Evolutionary conservation across 371 early-diverging fungal genomes (phyloP).

Genomic region (Spraguea lophii): DNA sequence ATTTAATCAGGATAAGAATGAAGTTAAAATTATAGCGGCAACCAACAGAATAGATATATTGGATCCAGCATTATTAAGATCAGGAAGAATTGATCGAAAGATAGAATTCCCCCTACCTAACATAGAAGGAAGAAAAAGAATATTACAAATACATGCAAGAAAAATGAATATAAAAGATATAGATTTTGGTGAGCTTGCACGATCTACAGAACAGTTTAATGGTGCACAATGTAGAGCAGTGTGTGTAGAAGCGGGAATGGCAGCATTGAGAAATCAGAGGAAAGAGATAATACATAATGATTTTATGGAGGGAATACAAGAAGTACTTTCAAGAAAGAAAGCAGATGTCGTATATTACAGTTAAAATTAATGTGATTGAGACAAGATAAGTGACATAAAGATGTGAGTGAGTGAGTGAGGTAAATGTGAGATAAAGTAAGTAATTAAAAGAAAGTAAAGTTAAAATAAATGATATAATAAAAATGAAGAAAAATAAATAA

Average conservation of each 20-base stretch:
- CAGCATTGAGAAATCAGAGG: conserved; percentile 74
- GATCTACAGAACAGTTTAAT: conserved; percentile 93
- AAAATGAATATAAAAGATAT: conserved; percentile 91
- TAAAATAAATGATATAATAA: too few relatives aligned
- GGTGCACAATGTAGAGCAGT: conserved; percentile 99
- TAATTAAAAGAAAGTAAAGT: too few relatives aligned
- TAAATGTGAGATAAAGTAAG: too few relatives aligned
- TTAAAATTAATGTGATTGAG: too few relatives aligned
- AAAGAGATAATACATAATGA: conserved; percentile 81
- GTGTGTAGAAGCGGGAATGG: conserved; percentile 97
- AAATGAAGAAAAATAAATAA: too few relatives aligned
- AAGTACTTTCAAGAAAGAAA: conserved; percentile 99
- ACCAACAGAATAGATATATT: conserved; percentile 98
- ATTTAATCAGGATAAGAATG: conserved; percentile 64
- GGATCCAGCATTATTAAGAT: conserved; percentile 92
- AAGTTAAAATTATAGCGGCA: conserved; percentile 98
- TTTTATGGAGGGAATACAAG: conserved; percentile 95
- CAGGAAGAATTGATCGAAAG: conserved; percentile 95
- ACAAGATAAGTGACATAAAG: too few relatives aligned
- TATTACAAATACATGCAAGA: conserved; percentile 93
- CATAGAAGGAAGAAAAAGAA: conserved; percentile 85
- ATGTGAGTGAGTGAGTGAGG: too few relatives aligned
- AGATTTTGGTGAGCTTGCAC: conserved; percentile 89
- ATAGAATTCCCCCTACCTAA: conserved; percentile 98
- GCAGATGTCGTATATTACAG: conserved; percentile 48